Base-by-base conservation (phyloP, 306 rosid genomes). In the Albizia julibrissin region DNA sequence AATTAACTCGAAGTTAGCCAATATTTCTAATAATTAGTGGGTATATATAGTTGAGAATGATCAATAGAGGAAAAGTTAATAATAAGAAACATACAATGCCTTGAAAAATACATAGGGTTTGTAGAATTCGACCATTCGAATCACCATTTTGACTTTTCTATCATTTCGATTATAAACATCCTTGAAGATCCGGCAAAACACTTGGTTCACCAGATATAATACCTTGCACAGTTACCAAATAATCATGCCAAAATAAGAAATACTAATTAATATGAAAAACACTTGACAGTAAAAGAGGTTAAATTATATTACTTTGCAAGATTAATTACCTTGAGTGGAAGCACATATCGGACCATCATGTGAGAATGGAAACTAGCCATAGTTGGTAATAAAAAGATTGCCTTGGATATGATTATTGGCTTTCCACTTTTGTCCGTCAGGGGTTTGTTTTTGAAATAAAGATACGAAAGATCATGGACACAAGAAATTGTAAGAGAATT, bases 241-340 rank as follows among this genome's bases (percentile, higher is more conserved):
- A 26, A 59, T 58, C 27, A 72, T n/a, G 66, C 16, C 15, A 2
- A 14, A 16, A 16, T 5, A 12, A 4, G 2, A 49, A 47, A 15
- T 14, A 26, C 75, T 79, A 46, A 62, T 62, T 1, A 29, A 43
- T 27, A 75, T n/a, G 40, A n/a, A 56, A 31, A 29, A 7, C 22
- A 65, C 70, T 65, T 64, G 14, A 62, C 18, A 4, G 5, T 27
- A 27, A 7, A 62, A 26, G 39, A 62, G 15, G 69, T 27, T 3
- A 27, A 62, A 12, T 13, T 3, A 27, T 27, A 12, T 13, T 58
- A 58, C 2, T 14, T 62, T 26, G 4, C 10, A 4, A 14, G 37
- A 1, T 62, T 31, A 31, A 33, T 31, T 91, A 91, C 91, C 92
- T 80, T 75, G 12, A 85, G 74, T 0, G 89, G 94, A 0, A 87